Conservation (phyloP, 2,329 filamentous ascomycete genomes). For the Diaporthe sp. region DNA sequence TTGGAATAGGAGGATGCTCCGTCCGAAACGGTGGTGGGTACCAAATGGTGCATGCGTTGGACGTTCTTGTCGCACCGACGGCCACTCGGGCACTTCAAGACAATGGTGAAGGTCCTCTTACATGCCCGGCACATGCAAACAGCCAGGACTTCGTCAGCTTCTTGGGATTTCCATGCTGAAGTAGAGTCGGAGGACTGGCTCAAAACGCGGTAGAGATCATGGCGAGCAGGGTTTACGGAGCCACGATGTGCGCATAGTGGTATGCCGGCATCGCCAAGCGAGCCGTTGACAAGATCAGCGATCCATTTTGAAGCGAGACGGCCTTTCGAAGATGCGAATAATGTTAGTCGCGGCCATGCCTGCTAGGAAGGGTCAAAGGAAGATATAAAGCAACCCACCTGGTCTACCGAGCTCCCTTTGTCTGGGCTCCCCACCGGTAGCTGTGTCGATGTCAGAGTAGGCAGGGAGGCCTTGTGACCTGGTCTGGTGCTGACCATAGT, state of each 20-base stretch:
- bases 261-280: neutral
- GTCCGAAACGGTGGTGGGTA: neutral
- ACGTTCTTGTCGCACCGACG: conserved; percentile 23
- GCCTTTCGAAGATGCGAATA: conserved; percentile 12
- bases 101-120: conserved; percentile 35
- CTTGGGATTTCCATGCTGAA: neutral
- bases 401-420: conserved; percentile 28
- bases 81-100: neutral
- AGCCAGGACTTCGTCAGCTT: neutral
- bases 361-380: neutral
- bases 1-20: conserved; percentile 43
- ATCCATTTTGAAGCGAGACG: conserved; percentile 38
- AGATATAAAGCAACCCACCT: conserved; percentile 1
- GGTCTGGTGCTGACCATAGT: conserved; percentile 31
- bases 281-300: conserved; percentile 30
- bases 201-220: conserved; percentile 30
- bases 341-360: neutral
- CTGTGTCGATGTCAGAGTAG: conserved; percentile 32
- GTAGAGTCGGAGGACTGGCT: conserved; percentile 19
- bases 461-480: conserved; percentile 36
- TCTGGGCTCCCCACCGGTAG: neutral
- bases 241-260: conserved; percentile 4
- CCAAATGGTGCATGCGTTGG: conserved; percentile 39
- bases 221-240: neutral
- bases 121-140: conserved; percentile 38